These are phyloP conservation scores for Petunia secreta DNA, from an alignment of 257 asterid species.

Conservation along the genomic window DNA sequence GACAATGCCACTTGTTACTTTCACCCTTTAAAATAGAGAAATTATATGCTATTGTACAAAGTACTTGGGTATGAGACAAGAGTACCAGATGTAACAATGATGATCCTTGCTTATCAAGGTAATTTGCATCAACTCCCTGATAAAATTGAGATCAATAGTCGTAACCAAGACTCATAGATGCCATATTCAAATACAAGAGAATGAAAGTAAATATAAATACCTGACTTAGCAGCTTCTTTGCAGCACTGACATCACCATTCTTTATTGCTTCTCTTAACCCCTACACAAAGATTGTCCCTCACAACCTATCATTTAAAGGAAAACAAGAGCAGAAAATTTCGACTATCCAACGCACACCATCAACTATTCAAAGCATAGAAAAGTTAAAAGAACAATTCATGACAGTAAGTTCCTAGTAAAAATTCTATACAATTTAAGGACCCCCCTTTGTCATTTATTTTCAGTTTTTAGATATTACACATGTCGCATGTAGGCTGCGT, in stretches of 20 bases:
- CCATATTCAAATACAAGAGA: conserved; percentile 26
- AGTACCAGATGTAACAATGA: conserved; percentile 87
- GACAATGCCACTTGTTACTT: conserved; percentile 26
- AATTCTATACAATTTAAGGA: not conserved
- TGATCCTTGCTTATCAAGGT: conserved; percentile 90
- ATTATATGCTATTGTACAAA: conserved; percentile 15
- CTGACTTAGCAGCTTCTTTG: conserved; percentile 83
- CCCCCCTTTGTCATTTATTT: not conserved
- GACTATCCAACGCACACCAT: not conserved
- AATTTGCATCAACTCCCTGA: conserved; percentile 95
- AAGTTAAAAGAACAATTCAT: not conserved
- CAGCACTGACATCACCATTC: conserved; percentile 82
- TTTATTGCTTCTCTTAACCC: conserved; percentile 97
- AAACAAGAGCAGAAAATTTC: not conserved
- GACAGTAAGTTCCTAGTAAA: not conserved
- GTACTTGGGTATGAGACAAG: conserved; percentile 27
- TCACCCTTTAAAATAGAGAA: conserved; percentile 15
- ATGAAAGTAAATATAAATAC: conserved; percentile 47
- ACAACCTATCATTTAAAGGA: not conserved
- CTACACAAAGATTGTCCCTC: conserved; percentile 42
- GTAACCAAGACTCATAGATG: not conserved
- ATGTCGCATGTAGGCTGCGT: too few species aligned
- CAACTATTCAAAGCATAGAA: not conserved
- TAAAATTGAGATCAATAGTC: conserved; percentile 22
- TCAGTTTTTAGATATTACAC: not conserved